Evolutionary conservation across 495 filamentous ascomycete species (phyloP).

Genomic region (Elasticomyces elasticus): DNA sequence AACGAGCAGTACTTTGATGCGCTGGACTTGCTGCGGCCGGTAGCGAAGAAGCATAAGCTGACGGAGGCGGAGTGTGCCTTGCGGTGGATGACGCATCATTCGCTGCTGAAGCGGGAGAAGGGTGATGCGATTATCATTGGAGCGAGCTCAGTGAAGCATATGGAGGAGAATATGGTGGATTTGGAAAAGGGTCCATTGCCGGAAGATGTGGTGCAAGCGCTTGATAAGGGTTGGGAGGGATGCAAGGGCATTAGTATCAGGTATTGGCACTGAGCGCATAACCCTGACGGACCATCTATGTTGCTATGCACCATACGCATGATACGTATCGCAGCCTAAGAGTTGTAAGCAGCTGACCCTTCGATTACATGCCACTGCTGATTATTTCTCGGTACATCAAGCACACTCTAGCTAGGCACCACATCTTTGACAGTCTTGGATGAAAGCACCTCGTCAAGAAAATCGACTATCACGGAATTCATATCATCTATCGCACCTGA

Average conservation of each 20-base stretch:
- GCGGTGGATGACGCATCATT: slow-evolving; percentile 42
- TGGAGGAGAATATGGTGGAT: slow-evolving; percentile 34
- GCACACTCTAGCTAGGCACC: too few relatives aligned
- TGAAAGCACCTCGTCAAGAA: too few relatives aligned
- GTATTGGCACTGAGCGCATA: slow-evolving; percentile 21
- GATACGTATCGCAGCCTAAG: too few relatives aligned
- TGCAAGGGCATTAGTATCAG: slow-evolving; percentile 13
- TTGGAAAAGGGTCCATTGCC: slow-evolving; percentile 35
- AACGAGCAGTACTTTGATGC: slow-evolving; percentile 41
- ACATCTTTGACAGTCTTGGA: too few relatives aligned
- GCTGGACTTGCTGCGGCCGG: slow-evolving; percentile 36
- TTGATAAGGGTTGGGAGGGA: slow-evolving; percentile 24
- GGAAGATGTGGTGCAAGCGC: slow-evolving; percentile 29
- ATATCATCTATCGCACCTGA: too few relatives aligned
- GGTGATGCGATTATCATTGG: slow-evolving; percentile 39
- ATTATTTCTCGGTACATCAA: too few relatives aligned
- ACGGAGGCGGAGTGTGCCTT: slow-evolving; percentile 39
- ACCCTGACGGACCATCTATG: too few relatives aligned
- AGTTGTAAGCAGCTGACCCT: too few relatives aligned
- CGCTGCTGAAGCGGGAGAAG: slow-evolving; percentile 30
- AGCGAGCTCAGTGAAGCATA: slow-evolving; percentile 29
- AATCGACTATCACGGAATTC: too few relatives aligned
- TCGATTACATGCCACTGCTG: too few relatives aligned
- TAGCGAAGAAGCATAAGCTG: slow-evolving; percentile 37
- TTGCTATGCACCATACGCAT: too few relatives aligned